These are phyloP conservation scores for Fusarium albosuccineum DNA, from an alignment of 2,329 filamentous ascomycete species.

Conservation along the genomic window DNA sequence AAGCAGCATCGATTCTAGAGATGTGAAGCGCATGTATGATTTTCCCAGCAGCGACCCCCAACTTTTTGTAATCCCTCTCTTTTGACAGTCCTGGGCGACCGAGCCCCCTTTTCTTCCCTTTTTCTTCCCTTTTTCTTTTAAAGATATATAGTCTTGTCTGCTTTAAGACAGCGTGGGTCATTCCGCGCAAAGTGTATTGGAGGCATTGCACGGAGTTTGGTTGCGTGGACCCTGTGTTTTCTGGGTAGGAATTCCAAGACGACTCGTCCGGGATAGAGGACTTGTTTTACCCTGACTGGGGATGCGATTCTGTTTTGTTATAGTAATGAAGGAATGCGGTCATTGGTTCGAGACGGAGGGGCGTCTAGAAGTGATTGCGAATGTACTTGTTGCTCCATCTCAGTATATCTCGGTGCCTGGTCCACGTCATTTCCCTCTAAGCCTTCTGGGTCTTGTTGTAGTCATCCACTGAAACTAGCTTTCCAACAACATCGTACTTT, in stretches of 20 bases:
- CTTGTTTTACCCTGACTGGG: conserved; percentile 14
- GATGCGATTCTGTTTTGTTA: conserved; percentile 32
- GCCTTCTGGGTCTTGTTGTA: conserved; percentile 41
- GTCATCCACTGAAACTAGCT: conserved; percentile 73
- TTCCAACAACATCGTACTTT: conserved; percentile 96
- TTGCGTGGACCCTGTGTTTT: conserved; percentile 38
- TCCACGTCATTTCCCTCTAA: background rate
- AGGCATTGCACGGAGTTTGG: conserved; percentile 54
- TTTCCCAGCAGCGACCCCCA: conserved; percentile 23
- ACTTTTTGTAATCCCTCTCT: conserved; percentile 22
- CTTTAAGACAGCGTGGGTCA: conserved; percentile 32
- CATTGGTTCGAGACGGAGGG: background rate
- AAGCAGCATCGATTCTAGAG: conserved; percentile 63
- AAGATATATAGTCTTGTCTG: conserved; percentile 38
- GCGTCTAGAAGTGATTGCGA: no score
- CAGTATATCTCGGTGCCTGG: background rate
- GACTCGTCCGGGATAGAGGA: conserved; percentile 32
- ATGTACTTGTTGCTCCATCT: background rate
- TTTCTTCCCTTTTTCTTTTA: no score
- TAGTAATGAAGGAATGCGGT: conserved; percentile 40
- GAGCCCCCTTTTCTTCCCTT: conserved; percentile 27
- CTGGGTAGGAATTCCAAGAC: conserved; percentile 28
- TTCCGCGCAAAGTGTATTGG: conserved; percentile 44
- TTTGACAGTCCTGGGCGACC: conserved; percentile 28
- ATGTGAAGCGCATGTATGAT: conserved; percentile 39